phyloP scores from a whole-genome alignment of 108 stramenopile species.

The Mediolabrus comicus region DNA sequence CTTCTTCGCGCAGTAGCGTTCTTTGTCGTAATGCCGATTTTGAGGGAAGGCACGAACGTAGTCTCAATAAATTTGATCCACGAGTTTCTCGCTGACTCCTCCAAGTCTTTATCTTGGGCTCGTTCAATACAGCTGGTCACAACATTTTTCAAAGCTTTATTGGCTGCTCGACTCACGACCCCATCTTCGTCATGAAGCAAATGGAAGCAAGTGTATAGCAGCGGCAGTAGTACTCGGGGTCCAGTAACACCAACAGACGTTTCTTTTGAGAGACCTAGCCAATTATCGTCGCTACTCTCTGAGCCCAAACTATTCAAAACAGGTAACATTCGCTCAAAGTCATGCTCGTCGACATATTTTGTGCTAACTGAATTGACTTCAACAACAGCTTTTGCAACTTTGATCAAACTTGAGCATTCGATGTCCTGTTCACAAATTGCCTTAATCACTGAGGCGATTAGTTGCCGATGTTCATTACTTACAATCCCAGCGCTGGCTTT shows the following conservation, averaged over 20 bases:
- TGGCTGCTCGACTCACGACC: constrained; percentile 70
- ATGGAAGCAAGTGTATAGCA: constrained; percentile 71
- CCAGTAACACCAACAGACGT: constrained; percentile 10
- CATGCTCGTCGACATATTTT: constrained; percentile 76
- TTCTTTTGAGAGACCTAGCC: constrained; percentile 41
- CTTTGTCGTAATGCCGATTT: constrained; percentile 56
- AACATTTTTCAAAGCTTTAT: constrained; percentile 68
- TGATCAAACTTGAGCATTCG: constrained; percentile 7
- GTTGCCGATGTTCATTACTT: constrained; percentile 43
- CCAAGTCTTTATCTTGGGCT: constrained; percentile 8
- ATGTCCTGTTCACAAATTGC: constrained; percentile 22
- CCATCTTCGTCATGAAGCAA: constrained; percentile 73
- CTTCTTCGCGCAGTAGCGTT: constrained; percentile 47
- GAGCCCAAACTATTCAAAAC: constrained; percentile 60
- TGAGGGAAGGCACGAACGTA: constrained; percentile 53
- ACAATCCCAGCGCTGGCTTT: constrained; percentile 59
- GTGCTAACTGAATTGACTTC: constrained; percentile 57
- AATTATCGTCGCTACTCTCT: constrained; percentile 21
- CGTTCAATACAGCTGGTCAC: constrained; percentile 45
- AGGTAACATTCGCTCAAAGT: constrained; percentile 74
- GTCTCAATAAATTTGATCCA: constrained; percentile 77
- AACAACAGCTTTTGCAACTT: constrained; percentile 34
- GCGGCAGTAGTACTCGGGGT: constrained; percentile 53
- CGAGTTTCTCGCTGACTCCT: constrained; percentile 10
- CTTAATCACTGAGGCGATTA: constrained; percentile 34